Percentiles rank a stretch among this genome's conserved stretches.
Conservation (phyloP, 305 asterid species). For the Petunia hybrid region DNA sequence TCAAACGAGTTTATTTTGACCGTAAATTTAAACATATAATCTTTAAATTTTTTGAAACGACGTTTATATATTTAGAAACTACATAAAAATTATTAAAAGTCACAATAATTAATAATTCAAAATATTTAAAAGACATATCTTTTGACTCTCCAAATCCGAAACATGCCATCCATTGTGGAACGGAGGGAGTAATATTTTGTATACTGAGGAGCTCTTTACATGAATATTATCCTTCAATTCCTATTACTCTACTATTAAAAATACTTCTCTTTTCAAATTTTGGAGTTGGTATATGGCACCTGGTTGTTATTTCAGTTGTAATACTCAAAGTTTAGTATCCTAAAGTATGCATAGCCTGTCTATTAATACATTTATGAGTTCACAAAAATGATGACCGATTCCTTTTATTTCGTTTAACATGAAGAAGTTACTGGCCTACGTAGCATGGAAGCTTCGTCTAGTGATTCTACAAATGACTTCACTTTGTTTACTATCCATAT, state of each 20-base stretch:
- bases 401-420: conserved; percentile 30
- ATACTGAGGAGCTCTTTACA: too few relatives aligned
- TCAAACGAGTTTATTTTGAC: too few relatives aligned
- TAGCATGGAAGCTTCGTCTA: conserved; percentile 82
- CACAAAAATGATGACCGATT: conserved; percentile 27
- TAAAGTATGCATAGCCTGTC: not conserved
- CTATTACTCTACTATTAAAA: not conserved
- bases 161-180: too few relatives aligned
- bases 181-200: too few relatives aligned
- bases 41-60: too few relatives aligned
- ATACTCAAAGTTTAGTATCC: not conserved
- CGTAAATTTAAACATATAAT: too few relatives aligned
- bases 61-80: too few relatives aligned
- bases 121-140: too few relatives aligned
- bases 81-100: too few relatives aligned
- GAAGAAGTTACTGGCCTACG: conserved; percentile 55
- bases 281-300: not conserved
- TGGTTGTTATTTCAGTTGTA: not conserved
- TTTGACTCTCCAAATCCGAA: too few relatives aligned
- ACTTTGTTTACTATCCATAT: not conserved
- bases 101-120: too few relatives aligned
- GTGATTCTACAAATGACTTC: conserved; percentile 63
- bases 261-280: not conserved
- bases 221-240: not conserved
- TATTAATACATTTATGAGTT: conserved; percentile 31